phyloP scores from a whole-genome alignment of 2,329 filamentous ascomycete genomes.

The Plectosphaerella cucumerina region DNA sequence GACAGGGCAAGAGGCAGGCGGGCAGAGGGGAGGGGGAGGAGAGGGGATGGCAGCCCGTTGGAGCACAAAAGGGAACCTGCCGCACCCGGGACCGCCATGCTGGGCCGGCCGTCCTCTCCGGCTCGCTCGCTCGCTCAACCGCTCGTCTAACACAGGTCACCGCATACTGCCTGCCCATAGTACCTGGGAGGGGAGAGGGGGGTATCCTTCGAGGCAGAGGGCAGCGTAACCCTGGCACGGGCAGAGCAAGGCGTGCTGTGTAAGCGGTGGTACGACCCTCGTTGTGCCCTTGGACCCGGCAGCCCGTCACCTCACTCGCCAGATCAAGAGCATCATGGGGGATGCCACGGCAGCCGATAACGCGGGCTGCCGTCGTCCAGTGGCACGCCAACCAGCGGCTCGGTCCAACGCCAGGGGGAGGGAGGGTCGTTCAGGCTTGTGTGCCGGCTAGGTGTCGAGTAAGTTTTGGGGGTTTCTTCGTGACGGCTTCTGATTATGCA shows the following conservation, averaged over 20 bases:
- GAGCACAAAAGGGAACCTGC: not conserved
- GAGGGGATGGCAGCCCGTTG: not conserved
- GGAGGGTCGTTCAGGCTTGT: not conserved
- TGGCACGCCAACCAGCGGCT: not conserved
- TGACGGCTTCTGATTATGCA: not conserved
- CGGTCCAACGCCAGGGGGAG: not conserved
- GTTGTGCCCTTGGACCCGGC: not conserved
- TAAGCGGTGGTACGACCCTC: slow-evolving; percentile 1
- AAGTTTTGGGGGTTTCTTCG: not conserved
- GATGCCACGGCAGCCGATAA: slow-evolving; percentile 1
- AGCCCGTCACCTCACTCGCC: not conserved
- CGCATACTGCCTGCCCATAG: too few species aligned
- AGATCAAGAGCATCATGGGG: not conserved
- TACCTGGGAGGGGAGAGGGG: too few species aligned
- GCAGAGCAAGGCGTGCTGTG: not conserved
- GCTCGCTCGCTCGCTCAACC: not conserved
- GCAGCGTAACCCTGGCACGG: not conserved
- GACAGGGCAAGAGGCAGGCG: not conserved
- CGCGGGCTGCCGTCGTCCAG: slow-evolving; percentile 1
- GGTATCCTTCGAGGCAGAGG: not conserved
- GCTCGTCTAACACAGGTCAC: not conserved
- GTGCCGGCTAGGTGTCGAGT: not conserved
- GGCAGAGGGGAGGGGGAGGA: not conserved
- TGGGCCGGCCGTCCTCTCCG: not conserved
- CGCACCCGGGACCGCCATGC: not conserved